Percentiles rank a stretch among this genome's conserved stretches.
Evolutionary conservation across 2,329 filamentous ascomycete species (phyloP).

Genomic region (Cordyceps farinosa): DNA sequence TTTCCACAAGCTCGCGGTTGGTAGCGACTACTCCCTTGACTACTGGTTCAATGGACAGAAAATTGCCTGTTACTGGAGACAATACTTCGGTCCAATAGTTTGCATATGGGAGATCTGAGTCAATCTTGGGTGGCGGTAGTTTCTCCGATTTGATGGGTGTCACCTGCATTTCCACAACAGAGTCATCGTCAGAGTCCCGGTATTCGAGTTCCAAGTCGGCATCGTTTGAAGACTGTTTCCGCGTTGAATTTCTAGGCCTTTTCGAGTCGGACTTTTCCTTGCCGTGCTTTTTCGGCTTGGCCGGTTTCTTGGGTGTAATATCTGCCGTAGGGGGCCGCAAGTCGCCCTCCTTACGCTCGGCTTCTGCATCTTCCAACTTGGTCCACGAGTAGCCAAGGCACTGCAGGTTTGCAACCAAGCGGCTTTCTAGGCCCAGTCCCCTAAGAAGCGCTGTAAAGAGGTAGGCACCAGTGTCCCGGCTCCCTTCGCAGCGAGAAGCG

Average conservation of each 20-base stretch:
- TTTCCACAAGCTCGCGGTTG: conserved; percentile 66
- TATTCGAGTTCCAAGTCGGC: conserved; percentile 40
- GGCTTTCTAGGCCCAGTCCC: conserved; percentile 74
- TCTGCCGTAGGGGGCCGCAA: conserved; percentile 21
- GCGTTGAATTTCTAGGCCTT: conserved; percentile 18
- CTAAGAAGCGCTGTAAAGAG: conserved; percentile 83
- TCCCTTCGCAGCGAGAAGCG: conserved; percentile 71
- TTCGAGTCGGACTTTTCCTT: conserved; percentile 21
- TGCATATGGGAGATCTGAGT: conserved; percentile 75
- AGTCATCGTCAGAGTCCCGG: conserved; percentile 55
- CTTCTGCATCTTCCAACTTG: conserved; percentile 73
- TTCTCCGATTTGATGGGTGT: conserved; percentile 37
- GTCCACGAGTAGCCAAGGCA: conserved; percentile 88
- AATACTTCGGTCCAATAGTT: conserved; percentile 92
- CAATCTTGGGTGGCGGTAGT: conserved; percentile 50
- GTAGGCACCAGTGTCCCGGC: conserved; percentile 82
- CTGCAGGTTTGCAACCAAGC: conserved; percentile 81
- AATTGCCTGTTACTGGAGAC: conserved; percentile 75
- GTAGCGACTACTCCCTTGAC: conserved; percentile 67
- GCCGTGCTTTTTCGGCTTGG: conserved; percentile 13
- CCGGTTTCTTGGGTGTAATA: conserved; percentile 23
- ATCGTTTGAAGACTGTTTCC: conserved; percentile 36
- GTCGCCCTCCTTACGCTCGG: conserved; percentile 30
- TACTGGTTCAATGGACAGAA: conserved; percentile 73
- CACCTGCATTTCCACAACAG: conserved; percentile 52